phyloP scores from a whole-genome alignment of 768 basidiomycete species.

The Dentipellis sp. region DNA sequence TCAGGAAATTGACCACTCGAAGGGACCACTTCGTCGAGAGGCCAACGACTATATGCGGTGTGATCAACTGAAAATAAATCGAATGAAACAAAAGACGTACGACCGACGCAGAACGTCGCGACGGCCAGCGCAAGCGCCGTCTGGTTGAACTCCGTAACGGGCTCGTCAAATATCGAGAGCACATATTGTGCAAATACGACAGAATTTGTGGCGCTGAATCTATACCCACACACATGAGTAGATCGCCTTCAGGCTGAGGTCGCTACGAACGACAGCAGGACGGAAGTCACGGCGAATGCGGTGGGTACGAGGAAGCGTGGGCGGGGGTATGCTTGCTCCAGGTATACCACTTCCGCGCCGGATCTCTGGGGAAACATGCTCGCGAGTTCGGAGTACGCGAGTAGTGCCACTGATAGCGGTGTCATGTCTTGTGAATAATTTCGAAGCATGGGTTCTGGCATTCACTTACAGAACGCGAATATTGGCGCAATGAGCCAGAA shows the following conservation, averaged over 20 bases:
- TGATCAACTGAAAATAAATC: background rate
- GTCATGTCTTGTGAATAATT: too few species aligned
- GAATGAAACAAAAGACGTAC: slow-evolving; percentile 2
- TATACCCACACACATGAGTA: background rate
- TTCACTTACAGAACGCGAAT: slow-evolving; percentile 12
- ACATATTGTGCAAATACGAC: slow-evolving; percentile 21
- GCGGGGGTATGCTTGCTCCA: slow-evolving; percentile 34
- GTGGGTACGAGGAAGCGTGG: slow-evolving; percentile 35
- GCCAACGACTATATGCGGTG: slow-evolving; percentile 14
- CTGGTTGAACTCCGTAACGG: slow-evolving; percentile 14
- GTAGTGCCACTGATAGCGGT: slow-evolving; percentile 2
- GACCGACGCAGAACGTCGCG: slow-evolving; percentile 15
- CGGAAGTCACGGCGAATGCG: slow-evolving; percentile 28
- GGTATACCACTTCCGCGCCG: slow-evolving; percentile 40
- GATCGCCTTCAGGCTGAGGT: background rate
- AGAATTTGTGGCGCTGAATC: slow-evolving; percentile 16
- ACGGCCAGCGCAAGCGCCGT: slow-evolving; percentile 17
- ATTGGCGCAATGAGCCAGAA: slow-evolving; percentile 21
- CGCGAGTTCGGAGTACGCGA: slow-evolving; percentile 32
- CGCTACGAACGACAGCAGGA: slow-evolving; percentile 18
- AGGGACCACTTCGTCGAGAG: slow-evolving; percentile 22
- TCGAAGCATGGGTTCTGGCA: background rate
- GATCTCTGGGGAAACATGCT: slow-evolving; percentile 40
- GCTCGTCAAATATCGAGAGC: slow-evolving; percentile 13
- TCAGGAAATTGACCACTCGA: slow-evolving; percentile 17